These are phyloP conservation scores for Aspergillus novoparasiticus DNA, from an alignment of 2,329 filamentous ascomycete genomes.

Conservation along the genomic window DNA sequence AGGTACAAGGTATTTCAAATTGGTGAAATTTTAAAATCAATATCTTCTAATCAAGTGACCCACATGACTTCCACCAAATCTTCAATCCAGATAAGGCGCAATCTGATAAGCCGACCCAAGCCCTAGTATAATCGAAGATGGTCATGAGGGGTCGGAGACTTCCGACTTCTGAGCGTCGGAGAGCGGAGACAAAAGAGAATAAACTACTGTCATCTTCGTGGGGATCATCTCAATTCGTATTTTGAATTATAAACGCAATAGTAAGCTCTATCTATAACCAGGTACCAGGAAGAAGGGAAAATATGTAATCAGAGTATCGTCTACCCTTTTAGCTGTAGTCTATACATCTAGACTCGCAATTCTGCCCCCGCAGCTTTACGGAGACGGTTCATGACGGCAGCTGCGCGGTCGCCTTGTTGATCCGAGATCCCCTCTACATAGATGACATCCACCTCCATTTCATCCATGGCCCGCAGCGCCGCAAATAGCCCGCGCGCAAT, in stretches of 20 bases:
- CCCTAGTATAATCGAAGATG: neutral
- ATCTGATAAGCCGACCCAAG: neutral
- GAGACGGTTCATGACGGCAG: conserved; percentile 82
- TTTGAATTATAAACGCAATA: conserved; percentile 5
- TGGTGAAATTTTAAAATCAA: neutral
- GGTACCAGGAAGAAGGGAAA: conserved; percentile 5
- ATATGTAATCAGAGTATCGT: conserved; percentile 1
- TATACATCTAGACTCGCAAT: conserved; percentile 47
- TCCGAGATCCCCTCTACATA: conserved; percentile 85
- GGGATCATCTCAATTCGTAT: conserved; percentile 6
- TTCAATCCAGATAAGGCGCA: neutral
- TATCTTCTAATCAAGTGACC: neutral
- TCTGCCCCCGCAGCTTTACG: conserved; percentile 71
- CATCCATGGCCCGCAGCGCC: conserved; percentile 81
- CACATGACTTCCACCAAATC: neutral
- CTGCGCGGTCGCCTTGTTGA: conserved; percentile 73
- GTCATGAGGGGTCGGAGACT: neutral
- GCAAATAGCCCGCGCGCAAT: conserved; percentile 90
- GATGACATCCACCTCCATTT: conserved; percentile 76
- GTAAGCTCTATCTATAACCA: conserved; percentile 1
- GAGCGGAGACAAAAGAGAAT: neutral
- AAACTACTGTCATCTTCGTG: neutral
- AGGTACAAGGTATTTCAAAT: neutral
- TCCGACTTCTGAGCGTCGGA: neutral
- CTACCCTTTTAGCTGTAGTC: conserved; percentile 12